phyloP scores from a whole-genome alignment of 345 rosid species.

The Punica granatum region DNA sequence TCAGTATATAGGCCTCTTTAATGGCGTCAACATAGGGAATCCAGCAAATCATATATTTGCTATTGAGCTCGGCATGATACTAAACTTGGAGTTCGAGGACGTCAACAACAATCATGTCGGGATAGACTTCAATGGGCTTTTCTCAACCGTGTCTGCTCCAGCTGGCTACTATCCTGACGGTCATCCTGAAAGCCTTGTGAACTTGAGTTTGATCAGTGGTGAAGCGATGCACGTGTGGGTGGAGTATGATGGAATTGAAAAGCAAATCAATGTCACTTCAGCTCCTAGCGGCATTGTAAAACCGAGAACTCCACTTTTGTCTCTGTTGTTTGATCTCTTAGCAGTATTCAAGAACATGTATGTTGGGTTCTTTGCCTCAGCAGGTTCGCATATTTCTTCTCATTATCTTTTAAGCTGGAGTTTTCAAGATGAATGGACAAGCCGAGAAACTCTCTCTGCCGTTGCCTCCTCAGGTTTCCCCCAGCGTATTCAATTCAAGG shows the following conservation, averaged over 20 bases:
- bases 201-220: constrained; percentile 23
- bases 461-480: constrained; percentile 30
- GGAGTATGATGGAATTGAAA: constrained; percentile 31
- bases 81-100: constrained; percentile 27
- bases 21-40: constrained; percentile 28
- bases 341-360: constrained; percentile 27
- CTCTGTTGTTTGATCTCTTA: constrained; percentile 35
- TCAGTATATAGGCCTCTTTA: constrained; percentile 41
- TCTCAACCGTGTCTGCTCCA: constrained; percentile 21
- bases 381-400: constrained; percentile 25
- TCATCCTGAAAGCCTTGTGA: constrained; percentile 6
- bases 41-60: constrained; percentile 36
- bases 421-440: constrained; percentile 31
- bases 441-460: constrained; percentile 37
- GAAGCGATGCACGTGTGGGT: constrained; percentile 42
- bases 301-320: constrained; percentile 41
- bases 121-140: constrained; percentile 39
- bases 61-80: constrained; percentile 39
- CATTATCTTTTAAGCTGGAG: constrained; percentile 65
- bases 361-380: constrained; percentile 68
- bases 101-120: constrained; percentile 47
- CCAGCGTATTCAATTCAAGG: not conserved
- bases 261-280: constrained; percentile 33
- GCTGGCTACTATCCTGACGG: constrained; percentile 31
- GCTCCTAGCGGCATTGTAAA: constrained; percentile 29